phyloP scores from a whole-genome alignment of 2,329 filamentous ascomycete genomes.

The Neospermospora avenae region DNA sequence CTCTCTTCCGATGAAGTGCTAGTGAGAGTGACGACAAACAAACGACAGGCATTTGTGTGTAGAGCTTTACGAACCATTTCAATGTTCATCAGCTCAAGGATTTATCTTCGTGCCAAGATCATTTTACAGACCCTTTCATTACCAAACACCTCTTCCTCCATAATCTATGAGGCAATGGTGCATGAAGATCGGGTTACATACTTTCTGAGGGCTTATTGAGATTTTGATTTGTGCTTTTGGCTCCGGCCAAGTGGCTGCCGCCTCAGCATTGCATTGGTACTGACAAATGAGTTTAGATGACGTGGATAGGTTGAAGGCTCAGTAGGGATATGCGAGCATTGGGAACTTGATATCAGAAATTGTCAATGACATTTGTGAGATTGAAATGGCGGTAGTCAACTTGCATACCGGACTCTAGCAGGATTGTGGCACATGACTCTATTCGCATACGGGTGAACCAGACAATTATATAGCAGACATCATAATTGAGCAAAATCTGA shows the following conservation, averaged over 20 bases:
- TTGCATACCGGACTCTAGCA: too few species aligned
- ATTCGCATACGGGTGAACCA: too few species aligned
- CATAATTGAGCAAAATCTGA: too few species aligned
- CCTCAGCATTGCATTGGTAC: neutral
- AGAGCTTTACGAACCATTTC: conserved; percentile 43
- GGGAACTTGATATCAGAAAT: neutral
- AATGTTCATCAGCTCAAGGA: conserved; percentile 46
- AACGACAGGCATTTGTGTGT: conserved; percentile 47
- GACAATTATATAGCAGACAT: too few species aligned
- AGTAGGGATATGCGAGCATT: neutral
- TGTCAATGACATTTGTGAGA: too few species aligned
- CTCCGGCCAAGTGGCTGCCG: neutral
- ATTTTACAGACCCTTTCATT: conserved; percentile 47
- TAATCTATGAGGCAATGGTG: conserved; percentile 52
- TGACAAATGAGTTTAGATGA: neutral
- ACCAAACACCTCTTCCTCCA: conserved; percentile 59
- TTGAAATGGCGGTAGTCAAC: too few species aligned
- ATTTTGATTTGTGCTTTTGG: neutral
- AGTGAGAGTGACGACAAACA: conserved; percentile 16
- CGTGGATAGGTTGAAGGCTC: neutral
- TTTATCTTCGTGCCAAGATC: conserved; percentile 49
- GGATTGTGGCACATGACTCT: too few species aligned
- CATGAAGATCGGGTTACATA: conserved; percentile 56
- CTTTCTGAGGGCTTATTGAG: neutral
- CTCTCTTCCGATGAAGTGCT: neutral